Evolutionary conservation across 169 alveolate species (phyloP), one percentile per base, ranked within the genome.

Genomic region (Neospora caninum): DNA sequence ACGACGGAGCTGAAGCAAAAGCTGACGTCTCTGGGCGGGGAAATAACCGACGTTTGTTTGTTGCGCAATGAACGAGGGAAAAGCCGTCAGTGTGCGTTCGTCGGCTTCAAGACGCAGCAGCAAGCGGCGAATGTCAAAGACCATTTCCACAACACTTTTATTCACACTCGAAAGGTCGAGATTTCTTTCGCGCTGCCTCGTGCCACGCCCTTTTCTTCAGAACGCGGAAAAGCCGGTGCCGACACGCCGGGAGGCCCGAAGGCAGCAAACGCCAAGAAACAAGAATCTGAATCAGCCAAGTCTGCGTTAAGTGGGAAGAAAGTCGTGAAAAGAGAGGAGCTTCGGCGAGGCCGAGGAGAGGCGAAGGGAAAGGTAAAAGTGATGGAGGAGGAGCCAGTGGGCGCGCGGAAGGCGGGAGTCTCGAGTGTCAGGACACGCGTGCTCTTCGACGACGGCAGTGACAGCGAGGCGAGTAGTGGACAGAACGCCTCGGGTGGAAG

Each of bases 171-270:
- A 39, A 94, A 95, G 91, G 83, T 97, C 16, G 54, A 91, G 45
- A 97, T 97, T 0, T 97, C 97, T 64, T 96, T 42, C 91, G 98
- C 98, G 18, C 91, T 80, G 70, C 96, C 97, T 41, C 97, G 96
- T 45, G 93, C 96, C 10, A 95, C 96, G 42, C 92, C 97, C 42
- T 18, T 6, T 34, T 22, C 86, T 38, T 20, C 86, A 41, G 88
- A 25, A 20, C n/a, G 53, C 41, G 83, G n/a, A 25, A 31, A 39
- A 64, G 64, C 83, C 64, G 86, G n/a, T 38, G 6, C 93, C 20
- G 49, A 54, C n/a, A 64, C 80, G 64, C 73, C 86, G 20, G 39
- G 34, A 42, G 78, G 38, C 9, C 13, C 54, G 82, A 31, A 29
- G 38, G 82, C 93, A 29, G 87, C 6, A 13, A 13, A 36, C 34